A percentile compares a stretch with the other conserved stretches of the same genome.
Conservation (phyloP, 495 filamentous ascomycete genomes). For the Oidiodendron maius region DNA sequence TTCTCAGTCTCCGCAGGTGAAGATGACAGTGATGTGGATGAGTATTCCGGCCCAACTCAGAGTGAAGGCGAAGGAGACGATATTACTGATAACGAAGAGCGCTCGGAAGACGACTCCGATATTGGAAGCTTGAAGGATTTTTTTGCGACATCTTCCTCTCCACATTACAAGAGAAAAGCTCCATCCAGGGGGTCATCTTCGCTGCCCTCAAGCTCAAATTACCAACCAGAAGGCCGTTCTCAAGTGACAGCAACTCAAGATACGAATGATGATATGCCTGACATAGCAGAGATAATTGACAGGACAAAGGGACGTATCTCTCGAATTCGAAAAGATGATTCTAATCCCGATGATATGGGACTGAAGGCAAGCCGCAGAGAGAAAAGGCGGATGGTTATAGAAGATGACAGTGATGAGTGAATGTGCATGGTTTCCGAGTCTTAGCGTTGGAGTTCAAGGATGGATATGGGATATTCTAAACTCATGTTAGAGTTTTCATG, state of each 20-base stretch:
- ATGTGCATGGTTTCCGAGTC: background rate
- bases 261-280: slow-evolving; percentile 7
- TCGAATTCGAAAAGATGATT: slow-evolving; percentile 3
- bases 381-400: slow-evolving; percentile 20
- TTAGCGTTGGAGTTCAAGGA: background rate
- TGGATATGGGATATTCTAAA: too few species aligned
- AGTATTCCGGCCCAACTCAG: background rate
- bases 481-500: too few species aligned
- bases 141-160: slow-evolving; percentile 5
- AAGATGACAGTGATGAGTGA: slow-evolving; percentile 27
- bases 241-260: slow-evolving; percentile 1
- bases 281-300: slow-evolving; percentile 1
- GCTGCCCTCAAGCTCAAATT: background rate
- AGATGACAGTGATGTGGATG: slow-evolving; percentile 15
- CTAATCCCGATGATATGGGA: slow-evolving; percentile 1
- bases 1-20: slow-evolving; percentile 5
- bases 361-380: slow-evolving; percentile 9
- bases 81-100: slow-evolving; percentile 11
- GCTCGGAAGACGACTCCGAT: slow-evolving; percentile 18
- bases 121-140: slow-evolving; percentile 18
- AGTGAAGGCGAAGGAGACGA: slow-evolving; percentile 18
- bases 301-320: background rate
- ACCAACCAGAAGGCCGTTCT: background rate
- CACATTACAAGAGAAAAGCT: background rate
- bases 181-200: slow-evolving; percentile 6